Evolutionary conservation across 139 green algal species (phyloP).

Genomic region (Cymbomonas tetramitiformis): DNA sequence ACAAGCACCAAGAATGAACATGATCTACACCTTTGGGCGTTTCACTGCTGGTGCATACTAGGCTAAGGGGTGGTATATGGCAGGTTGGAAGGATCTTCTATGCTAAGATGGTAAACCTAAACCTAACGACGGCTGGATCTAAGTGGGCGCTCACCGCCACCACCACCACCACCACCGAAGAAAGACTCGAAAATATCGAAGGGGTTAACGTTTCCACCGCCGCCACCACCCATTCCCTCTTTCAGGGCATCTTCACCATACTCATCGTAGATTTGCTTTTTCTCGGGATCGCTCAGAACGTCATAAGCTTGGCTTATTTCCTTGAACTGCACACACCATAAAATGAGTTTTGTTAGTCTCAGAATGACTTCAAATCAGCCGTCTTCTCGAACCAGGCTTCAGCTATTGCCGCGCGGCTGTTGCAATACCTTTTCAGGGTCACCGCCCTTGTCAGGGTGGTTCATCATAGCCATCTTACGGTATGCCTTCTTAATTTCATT

Average conservation of each 20-base stretch:
- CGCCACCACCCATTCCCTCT: conserved; percentile 68
- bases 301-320: conserved; percentile 96
- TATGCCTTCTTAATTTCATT: conserved; percentile 41
- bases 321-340: conserved; percentile 67
- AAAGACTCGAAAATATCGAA: conserved; percentile 93
- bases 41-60: no score
- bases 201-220: conserved; percentile 45
- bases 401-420: no score
- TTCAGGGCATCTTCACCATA: conserved; percentile 98
- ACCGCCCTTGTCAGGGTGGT: conserved; percentile 41
- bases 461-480: conserved; percentile 29
- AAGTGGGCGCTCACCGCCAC: no score
- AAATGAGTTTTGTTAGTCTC: not conserved
- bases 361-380: no score
- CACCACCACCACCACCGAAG: conserved; percentile 49
- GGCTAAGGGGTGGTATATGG: no score
- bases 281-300: conserved; percentile 83
- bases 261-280: conserved; percentile 92
- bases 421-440: conserved; percentile 49
- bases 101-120: no score
- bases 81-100: no score
- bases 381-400: no score
- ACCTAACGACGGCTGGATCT: no score
- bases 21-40: no score
- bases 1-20: no score